Base-by-base conservation (phyloP, 139 green algal species). In the Chlamydomonas asymmetrica region DNA sequence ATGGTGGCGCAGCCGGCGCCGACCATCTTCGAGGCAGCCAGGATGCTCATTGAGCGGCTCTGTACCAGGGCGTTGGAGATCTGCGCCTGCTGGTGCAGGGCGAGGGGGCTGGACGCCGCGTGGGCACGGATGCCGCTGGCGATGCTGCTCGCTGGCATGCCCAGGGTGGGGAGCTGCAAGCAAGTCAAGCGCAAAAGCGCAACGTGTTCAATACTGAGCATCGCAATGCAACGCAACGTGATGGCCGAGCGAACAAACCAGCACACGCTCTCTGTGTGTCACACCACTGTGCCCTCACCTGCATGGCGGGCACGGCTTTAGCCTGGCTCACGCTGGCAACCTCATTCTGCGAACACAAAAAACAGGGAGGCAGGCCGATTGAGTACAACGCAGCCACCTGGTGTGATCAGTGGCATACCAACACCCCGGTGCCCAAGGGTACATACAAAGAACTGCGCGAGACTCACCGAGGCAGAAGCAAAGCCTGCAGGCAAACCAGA, bases 1-100 rank as follows among this genome's bases (percentile, higher is more conserved):
- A 93, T 93, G 57, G 89, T 93, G 41, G 89, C 89, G 83, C 85
- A 91, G 62, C 89, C 87, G 50, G 89, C 89, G 73, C 89, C 89
- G 66, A 93, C 89, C 84, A 92, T 86, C 89, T 93, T 93, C 63
- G 76, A 84, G n/a, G 81, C 81, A 66, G 81, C 81, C 71, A 87
- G 73, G 52, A 87, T 79, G 81, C 76, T 83, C 81, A 83, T 83
- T 41, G 67, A 25, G 31, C 79, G 79, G 54, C 50, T 56, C 70
- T 78, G 70, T 1, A 71, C 52, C 34, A 78, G 3, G 2, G 52
- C n/a, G 66, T 64, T 74, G n/a, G 68, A 45, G 31, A 75, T 13
- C 35, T 43, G n/a, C 5, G 68, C 68, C 70, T 59, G 70, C 68
- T 79, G 73, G 59, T 80, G 70, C 32, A 61, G 38, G 35, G 66